Percentiles rank a stretch among this genome's conserved stretches.
Conservation (phyloP, 106 monocot species). For the Acanthochlamys bracteata region DNA sequence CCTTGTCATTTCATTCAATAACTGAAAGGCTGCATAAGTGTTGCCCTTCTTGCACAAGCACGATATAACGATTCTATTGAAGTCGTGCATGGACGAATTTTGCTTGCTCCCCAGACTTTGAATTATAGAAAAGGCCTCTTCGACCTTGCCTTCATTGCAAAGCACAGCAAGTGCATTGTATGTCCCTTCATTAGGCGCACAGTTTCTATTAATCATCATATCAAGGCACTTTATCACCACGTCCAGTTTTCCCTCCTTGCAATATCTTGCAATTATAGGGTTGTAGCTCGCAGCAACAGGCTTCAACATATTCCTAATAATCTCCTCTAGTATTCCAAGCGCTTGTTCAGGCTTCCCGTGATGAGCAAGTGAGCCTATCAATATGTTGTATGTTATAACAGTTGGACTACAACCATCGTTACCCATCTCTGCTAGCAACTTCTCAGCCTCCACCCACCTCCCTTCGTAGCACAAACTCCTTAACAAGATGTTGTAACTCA, state of each 20-base stretch:
- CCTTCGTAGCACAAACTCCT: slow-evolving; percentile 62
- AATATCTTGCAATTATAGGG: slow-evolving; percentile 61
- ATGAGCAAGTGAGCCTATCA: slow-evolving; percentile 54
- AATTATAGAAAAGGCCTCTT: slow-evolving; percentile 51
- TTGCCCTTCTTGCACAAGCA: slow-evolving; percentile 74
- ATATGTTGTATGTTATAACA: slow-evolving; percentile 64
- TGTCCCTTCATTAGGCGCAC: slow-evolving; percentile 63
- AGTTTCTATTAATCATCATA: slow-evolving; percentile 41
- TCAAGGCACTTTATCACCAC: slow-evolving; percentile 52
- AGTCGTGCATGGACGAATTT: slow-evolving; percentile 40
- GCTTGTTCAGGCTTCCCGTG: slow-evolving; percentile 56
- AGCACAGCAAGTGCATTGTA: slow-evolving; percentile 72
- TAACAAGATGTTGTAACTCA: slow-evolving; percentile 75
- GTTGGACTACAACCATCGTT: slow-evolving; percentile 30
- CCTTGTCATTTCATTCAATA: slow-evolving; percentile 59
- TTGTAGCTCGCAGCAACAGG: slow-evolving; percentile 72
- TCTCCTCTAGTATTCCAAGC: slow-evolving; percentile 55
- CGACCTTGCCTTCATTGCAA: slow-evolving; percentile 52
- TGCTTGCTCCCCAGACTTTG: slow-evolving; percentile 45
- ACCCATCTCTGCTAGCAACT: slow-evolving; percentile 63
- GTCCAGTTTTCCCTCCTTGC: slow-evolving; percentile 48
- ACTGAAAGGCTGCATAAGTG: slow-evolving; percentile 62
- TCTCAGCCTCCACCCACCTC: slow-evolving; percentile 65
- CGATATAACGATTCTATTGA: slow-evolving; percentile 55
- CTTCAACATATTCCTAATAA: slow-evolving; percentile 41